Evolutionary conservation across 177 flowering plant genomes (phyloP).

Genomic region (Vitis hybrid): DNA sequence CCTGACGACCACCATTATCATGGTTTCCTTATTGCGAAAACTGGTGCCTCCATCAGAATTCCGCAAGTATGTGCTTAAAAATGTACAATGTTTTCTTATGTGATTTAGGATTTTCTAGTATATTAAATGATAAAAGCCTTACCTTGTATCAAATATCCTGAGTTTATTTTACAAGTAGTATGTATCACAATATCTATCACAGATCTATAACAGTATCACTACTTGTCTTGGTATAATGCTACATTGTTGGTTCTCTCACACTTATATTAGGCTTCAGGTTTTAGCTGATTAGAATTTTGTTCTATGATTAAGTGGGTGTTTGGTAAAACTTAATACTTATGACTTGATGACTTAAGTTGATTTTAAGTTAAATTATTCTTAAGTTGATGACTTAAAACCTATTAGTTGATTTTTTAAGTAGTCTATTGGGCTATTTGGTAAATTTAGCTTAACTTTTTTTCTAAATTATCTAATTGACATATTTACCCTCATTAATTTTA

Average conservation of each 20-base stretch:
- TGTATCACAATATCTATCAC: background rate
- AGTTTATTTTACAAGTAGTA: background rate
- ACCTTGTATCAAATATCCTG: background rate
- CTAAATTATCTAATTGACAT: too few relatives aligned
- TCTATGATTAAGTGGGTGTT: too few relatives aligned
- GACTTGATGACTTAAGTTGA: too few relatives aligned
- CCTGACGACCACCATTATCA: constrained; percentile 90
- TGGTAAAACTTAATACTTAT: too few relatives aligned
- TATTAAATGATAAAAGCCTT: background rate
- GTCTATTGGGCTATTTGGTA: too few relatives aligned
- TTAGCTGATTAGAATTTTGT: too few relatives aligned
- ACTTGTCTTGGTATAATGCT: background rate
- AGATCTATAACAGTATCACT: background rate
- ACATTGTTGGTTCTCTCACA: background rate
- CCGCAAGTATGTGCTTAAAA: constrained; percentile 73
- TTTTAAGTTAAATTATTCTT: too few relatives aligned
- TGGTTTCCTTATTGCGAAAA: constrained; percentile 93
- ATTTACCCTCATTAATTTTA: too few relatives aligned
- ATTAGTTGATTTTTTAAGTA: too few relatives aligned
- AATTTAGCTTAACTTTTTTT: too few relatives aligned
- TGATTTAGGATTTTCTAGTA: background rate
- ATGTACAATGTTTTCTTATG: background rate
- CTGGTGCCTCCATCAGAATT: constrained; percentile 92
- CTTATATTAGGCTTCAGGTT: background rate
- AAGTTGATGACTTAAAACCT: too few relatives aligned